phyloP scores from a whole-genome alignment of 257 asterid genomes.

The Solanum peruvianum region DNA sequence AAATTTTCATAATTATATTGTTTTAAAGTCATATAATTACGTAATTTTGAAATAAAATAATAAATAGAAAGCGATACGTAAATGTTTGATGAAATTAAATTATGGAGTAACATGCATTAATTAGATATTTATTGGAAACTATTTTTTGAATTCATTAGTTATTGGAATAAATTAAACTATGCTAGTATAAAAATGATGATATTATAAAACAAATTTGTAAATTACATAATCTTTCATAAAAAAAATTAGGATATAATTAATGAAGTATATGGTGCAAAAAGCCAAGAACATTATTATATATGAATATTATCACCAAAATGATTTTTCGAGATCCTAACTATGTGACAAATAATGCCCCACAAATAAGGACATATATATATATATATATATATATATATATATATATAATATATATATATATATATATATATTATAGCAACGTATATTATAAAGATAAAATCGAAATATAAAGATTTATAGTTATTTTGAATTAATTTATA shows the following conservation, averaged over 20 bases:
- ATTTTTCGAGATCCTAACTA: not conserved
- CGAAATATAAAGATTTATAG: too few species aligned
- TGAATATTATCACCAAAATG: not conserved
- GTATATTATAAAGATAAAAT: too few species aligned
- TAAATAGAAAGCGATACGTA: not conserved
- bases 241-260: not conserved
- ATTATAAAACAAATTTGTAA: not conserved
- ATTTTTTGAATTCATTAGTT: not conserved
- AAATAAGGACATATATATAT: not conserved
- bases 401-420: too few species aligned
- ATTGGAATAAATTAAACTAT: not conserved
- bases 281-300: not conserved
- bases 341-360: not conserved
- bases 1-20: rapidly evolving
- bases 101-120: not conserved
- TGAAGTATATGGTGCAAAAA: not conserved
- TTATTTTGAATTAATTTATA: too few species aligned
- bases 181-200: not conserved
- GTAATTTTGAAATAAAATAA: too few species aligned
- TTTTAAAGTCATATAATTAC: too few species aligned
- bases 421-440: too few species aligned
- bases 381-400: too few species aligned
- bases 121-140: not conserved
- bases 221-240: not conserved
- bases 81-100: too few species aligned